Evolutionary conservation across 306 rosid genomes (phyloP), one percentile per base, ranked within the genome.

Genomic region (Rosa chinensis): DNA sequence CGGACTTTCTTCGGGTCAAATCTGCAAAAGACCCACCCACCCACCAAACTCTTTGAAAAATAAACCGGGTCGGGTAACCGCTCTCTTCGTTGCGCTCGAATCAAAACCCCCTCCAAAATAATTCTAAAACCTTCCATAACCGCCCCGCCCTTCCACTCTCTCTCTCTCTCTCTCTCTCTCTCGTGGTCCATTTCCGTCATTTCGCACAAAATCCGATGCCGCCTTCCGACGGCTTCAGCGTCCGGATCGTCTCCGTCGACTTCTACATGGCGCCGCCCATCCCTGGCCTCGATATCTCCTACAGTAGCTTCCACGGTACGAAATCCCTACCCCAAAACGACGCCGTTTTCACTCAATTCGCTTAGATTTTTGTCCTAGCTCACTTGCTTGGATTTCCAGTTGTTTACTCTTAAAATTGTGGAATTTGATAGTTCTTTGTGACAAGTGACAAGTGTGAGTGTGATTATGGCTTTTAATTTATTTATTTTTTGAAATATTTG

Each of bases 221-320:
- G 80, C 78, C 64, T 21, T 53, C 86, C 56, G 70, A 71, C 4
- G 47, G 84, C 58, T 92, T 92, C 87, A 92, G 94, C 73, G 83
- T 90, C 76, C 92, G 99, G 18, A 87, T 95, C 40, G 91, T 95
- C 72, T 84, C 97, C 87, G 84, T 92, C 79, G 94, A 95, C 83
- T 79, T 92, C 82, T 89, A 88, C 91, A 86, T 95, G 93, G 86
- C 96, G 20, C 80, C 89, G 77, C 96, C 97, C 40, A 89, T 92
- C 75, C 84, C 89, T 10, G 89, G 71, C 79, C 71, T 83, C 12
- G 99, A 90, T 79, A 80, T 92, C 76, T 91, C 90, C 77, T 85
- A 91, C 89, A 92, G 92, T 69, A 89, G 87, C 84, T 92, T 95
- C 85, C 99, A 94, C n/a, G 92, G 99, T 94, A 86, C 72, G 28